Conservation (phyloP, 352 stramenopile genomes). For the Saprolegnia diclina region DNA sequence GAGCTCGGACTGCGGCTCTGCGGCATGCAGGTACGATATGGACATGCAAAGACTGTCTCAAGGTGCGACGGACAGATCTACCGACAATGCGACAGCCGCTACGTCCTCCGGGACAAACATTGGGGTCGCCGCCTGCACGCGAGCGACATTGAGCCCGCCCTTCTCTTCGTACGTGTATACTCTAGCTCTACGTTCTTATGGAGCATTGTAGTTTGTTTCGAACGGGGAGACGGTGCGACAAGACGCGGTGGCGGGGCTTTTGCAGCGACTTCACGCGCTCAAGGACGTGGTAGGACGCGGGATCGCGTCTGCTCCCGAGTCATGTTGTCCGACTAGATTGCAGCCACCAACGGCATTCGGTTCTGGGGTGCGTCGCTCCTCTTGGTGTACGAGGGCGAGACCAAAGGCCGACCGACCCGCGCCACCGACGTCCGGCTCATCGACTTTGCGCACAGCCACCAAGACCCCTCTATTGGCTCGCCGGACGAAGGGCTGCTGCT, state of each 20-base stretch:
- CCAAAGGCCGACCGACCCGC: not conserved
- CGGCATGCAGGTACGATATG: slow-evolving; percentile 52
- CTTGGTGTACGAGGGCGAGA: slow-evolving; percentile 68
- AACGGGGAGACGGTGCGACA: slow-evolving; percentile 39
- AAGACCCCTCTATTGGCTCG: slow-evolving; percentile 42
- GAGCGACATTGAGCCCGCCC: slow-evolving; percentile 53
- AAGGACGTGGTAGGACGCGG: slow-evolving; percentile 29
- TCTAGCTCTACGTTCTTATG: not conserved
- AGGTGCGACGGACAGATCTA: slow-evolving; percentile 36
- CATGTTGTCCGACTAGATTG: slow-evolving; percentile 28
- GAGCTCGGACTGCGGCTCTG: slow-evolving; percentile 62
- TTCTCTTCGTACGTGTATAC: slow-evolving; percentile 46
- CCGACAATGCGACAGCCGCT: slow-evolving; percentile 45
- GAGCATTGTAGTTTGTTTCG: slow-evolving; percentile 47
- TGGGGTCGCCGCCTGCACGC: slow-evolving; percentile 56
- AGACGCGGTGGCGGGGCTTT: slow-evolving; percentile 41
- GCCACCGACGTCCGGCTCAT: slow-evolving; percentile 58
- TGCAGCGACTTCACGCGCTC: slow-evolving; percentile 42
- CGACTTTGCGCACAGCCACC: slow-evolving; percentile 75
- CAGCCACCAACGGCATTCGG: slow-evolving; percentile 44
- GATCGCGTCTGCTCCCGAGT: not conserved
- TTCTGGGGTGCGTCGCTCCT: slow-evolving; percentile 74
- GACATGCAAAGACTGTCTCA: not conserved
- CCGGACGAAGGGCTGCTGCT: slow-evolving; percentile 63
- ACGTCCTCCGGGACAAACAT: slow-evolving; percentile 73